Percentiles rank a stretch among this genome's conserved stretches.
Conservation (phyloP, 441 rosid species). For the Theobroma grandiflorum region DNA sequence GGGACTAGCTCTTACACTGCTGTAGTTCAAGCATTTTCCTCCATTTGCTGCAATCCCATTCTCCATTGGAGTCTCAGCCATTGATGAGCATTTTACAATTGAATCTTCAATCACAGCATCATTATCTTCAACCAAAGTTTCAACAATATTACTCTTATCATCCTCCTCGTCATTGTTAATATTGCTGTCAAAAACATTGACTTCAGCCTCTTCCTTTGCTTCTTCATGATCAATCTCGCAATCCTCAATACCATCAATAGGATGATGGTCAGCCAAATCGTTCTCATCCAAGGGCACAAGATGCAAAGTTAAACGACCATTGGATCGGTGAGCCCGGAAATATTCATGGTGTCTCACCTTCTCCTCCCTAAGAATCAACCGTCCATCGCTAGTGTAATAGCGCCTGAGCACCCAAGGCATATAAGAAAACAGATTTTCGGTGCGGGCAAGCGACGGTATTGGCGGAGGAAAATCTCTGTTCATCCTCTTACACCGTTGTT, state of each 20-base stretch:
- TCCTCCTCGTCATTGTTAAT: slow-evolving; percentile 8
- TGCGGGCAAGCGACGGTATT: slow-evolving; percentile 58
- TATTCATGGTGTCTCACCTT: slow-evolving; percentile 59
- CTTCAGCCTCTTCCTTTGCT: not conserved
- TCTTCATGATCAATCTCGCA: not conserved
- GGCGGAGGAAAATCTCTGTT: slow-evolving; percentile 62
- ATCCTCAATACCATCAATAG: slow-evolving; percentile 14
- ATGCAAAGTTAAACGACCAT: slow-evolving; percentile 65
- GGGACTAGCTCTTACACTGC: slow-evolving; percentile 33
- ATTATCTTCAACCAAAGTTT: not conserved
- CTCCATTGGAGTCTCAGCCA: slow-evolving; percentile 38
- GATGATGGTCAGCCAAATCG: not conserved
- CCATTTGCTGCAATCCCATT: slow-evolving; percentile 36
- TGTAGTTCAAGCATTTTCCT: slow-evolving; percentile 57
- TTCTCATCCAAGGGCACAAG: slow-evolving; percentile 50
- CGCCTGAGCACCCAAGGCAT: slow-evolving; percentile 66
- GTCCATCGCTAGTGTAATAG: slow-evolving; percentile 61
- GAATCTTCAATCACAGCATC: slow-evolving; percentile 6
- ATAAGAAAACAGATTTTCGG: slow-evolving; percentile 47
- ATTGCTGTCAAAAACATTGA: not conserved
- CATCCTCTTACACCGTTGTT: slow-evolving; percentile 14
- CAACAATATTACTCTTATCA: slow-evolving; percentile 1
- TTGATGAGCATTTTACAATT: slow-evolving; percentile 8
- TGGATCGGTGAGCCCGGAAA: slow-evolving; percentile 51
- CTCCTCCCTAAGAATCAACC: slow-evolving; percentile 62